phyloP scores from a whole-genome alignment of 176 grass and related monocot species.

The Secale cereale region DNA sequence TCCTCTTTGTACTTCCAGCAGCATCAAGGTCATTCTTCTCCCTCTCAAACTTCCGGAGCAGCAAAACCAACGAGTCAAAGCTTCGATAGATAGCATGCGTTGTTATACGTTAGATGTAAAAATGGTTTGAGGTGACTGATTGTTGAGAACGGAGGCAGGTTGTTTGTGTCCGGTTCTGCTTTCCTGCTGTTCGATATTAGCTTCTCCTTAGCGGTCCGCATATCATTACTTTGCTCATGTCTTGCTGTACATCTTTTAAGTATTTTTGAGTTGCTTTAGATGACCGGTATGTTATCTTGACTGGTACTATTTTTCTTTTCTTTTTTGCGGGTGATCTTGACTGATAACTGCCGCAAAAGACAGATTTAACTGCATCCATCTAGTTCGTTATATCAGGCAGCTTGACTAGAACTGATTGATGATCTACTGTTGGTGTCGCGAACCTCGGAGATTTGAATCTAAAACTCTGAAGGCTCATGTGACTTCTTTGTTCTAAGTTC shows the following conservation, averaged over 20 bases:
- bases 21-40: slow-evolving; percentile 97
- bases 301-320: neutral
- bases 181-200: slow-evolving; percentile 32
- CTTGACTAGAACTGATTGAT: neutral
- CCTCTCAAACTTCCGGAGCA: slow-evolving; percentile 98
- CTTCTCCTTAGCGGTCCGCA: neutral
- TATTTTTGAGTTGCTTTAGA: slow-evolving; percentile 19
- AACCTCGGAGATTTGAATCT: neutral
- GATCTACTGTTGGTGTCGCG: neutral
- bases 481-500: neutral
- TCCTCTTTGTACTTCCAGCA: slow-evolving; percentile 44
- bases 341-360: neutral
- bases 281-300: neutral
- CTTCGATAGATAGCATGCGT: slow-evolving; percentile 79
- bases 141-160: slow-evolving; percentile 42
- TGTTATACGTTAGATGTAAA: slow-evolving; percentile 45
- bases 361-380: neutral
- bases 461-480: neutral
- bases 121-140: slow-evolving; percentile 54
- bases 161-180: slow-evolving; percentile 35
- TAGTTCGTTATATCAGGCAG: neutral
- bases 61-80: slow-evolving; percentile 84
- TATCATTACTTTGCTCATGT: too few relatives aligned
- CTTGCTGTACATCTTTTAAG: slow-evolving; percentile 36
- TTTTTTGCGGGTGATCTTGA: neutral